Percentiles rank a stretch among this genome's conserved stretches.
Conservation (phyloP, 371 early-diverging fungal species). For the Entomophthora muscae region DNA sequence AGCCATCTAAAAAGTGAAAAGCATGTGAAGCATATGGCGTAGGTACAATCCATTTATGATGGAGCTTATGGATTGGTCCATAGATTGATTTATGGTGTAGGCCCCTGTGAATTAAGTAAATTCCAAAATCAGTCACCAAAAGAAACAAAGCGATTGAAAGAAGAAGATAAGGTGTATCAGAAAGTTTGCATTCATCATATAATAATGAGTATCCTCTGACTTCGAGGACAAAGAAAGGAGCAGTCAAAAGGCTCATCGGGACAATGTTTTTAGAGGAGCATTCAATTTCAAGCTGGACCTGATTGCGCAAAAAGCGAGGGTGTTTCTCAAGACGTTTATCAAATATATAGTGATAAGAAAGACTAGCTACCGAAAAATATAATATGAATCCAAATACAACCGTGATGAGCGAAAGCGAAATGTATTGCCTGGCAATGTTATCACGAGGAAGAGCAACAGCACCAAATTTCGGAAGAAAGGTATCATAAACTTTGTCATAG, state of each 20-base stretch:
- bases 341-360: constrained; percentile 67
- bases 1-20: constrained; percentile 88
- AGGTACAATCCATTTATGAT: constrained; percentile 42
- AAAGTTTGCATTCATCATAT: constrained; percentile 40
- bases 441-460: constrained; percentile 26
- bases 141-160: constrained; percentile 51
- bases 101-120: constrained; percentile 87
- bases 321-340: constrained; percentile 76
- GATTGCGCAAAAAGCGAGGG: constrained; percentile 79
- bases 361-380: constrained; percentile 54
- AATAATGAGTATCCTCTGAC: constrained; percentile 69
- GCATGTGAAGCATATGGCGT: constrained; percentile 93
- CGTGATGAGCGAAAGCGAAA: constrained; percentile 48
- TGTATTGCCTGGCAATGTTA: constrained; percentile 40
- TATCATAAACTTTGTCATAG: constrained; percentile 16
- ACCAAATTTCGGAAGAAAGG: neutral
- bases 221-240: constrained; percentile 81
- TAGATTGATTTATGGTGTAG: constrained; percentile 77
- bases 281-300: constrained; percentile 66
- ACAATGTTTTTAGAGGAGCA: constrained; percentile 63
- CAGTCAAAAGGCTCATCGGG: constrained; percentile 57
- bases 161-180: constrained; percentile 50
- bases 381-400: constrained; percentile 51
- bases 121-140: constrained; percentile 77
- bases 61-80: constrained; percentile 71